These are phyloP conservation scores for Graphilbum ipis-grandicollis DNA, from an alignment of 2,329 filamentous ascomycete genomes.

Conservation along the genomic window DNA sequence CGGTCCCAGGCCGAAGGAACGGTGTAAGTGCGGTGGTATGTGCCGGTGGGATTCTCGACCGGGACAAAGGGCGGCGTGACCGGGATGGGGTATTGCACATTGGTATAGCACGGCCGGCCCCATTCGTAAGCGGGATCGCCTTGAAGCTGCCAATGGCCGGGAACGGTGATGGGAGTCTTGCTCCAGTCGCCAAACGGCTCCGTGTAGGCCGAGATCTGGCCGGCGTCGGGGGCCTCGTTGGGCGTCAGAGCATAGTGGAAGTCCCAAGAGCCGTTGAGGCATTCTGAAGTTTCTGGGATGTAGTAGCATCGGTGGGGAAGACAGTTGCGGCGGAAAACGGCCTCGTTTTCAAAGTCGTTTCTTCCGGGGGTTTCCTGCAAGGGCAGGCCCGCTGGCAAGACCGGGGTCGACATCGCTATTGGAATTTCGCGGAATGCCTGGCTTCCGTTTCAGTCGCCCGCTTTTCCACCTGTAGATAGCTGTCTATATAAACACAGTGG, in stretches of 20 bases:
- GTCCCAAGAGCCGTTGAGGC: conserved; percentile 39
- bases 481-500: too few relatives aligned
- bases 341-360: conserved; percentile 45
- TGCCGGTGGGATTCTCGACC: conserved; percentile 46
- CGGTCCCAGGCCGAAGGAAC: conserved; percentile 29
- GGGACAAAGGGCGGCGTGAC: conserved; percentile 46
- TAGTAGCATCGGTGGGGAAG: conserved; percentile 39
- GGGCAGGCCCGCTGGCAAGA: not conserved
- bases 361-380: not conserved
- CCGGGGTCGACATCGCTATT: too few relatives aligned
- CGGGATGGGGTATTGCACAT: conserved; percentile 48
- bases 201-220: not conserved
- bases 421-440: too few relatives aligned
- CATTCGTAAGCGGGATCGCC: conserved; percentile 23
- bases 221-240: conserved; percentile 17
- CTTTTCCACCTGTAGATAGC: too few relatives aligned
- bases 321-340: conserved; percentile 41
- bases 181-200: conserved; percentile 13
- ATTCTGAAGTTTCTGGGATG: conserved; percentile 26
- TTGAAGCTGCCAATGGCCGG: conserved; percentile 54
- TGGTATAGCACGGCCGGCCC: conserved; percentile 51
- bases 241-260: conserved; percentile 32
- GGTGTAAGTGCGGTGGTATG: conserved; percentile 37
- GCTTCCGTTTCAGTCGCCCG: too few relatives aligned
- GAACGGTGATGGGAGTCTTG: conserved; percentile 33